Evolutionary conservation across 257 asterid species (phyloP), one percentile per base, ranked within the genome.

Genomic region (Osmanthus fragrans): DNA sequence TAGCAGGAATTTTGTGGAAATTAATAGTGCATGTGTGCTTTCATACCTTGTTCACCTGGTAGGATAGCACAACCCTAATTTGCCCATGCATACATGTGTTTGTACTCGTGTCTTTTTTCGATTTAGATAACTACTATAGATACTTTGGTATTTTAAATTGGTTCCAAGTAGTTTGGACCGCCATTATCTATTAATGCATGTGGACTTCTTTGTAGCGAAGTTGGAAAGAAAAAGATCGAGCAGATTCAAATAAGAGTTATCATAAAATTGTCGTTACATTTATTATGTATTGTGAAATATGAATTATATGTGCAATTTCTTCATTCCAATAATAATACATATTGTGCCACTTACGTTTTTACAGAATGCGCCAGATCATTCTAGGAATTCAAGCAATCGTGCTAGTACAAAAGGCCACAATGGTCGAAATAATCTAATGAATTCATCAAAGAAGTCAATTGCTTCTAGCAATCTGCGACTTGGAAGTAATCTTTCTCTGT

Each of bases 341-440:
- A 58, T 65, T 72, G 60, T 86, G 82, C 54, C 23, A 25, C 56
- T 73, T 71, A 56, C 49, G 13, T 81, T 79, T 73, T 80, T 73
- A 58, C 94, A 91, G 97, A 88, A 88, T 82, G 96, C 89, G 71
- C 74, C 85, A 37, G 94, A 89, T 78, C 85, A 74, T 86, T 85
- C 86, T 80, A 89, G 65, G 75, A 90, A 71, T 74, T 79, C 85
- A 74, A 80, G 83, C 77, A 81, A 71, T 71, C 84, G 56, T 76
- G 80, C 77, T 80, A 82, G 76, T 51, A 75, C 49, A 45, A 89
- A 86, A 84, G 79, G 76, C 51, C 84, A 75, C 60, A 73, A 47
- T 75, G 82, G 73, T 80, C 79, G 80, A 83, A 85, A 83, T 40
- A 58, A 56, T 72, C 91, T 76, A 39, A 60, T 80, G 78, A 70